Base-by-base conservation (phyloP, 1,139 yeast genomes). In the Saccharomyces hybrid region DNA sequence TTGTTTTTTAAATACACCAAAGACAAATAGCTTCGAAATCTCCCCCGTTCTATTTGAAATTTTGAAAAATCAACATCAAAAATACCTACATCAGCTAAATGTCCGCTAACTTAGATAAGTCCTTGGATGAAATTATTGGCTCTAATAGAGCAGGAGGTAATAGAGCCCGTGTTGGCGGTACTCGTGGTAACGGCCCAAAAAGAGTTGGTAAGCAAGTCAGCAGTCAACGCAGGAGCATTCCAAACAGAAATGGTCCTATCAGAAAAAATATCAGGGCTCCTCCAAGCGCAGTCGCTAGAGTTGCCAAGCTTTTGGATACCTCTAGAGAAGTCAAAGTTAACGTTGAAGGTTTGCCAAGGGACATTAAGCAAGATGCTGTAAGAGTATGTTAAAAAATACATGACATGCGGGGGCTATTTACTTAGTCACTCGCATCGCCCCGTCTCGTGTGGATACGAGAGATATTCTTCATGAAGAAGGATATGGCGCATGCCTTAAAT, bases 61-160 rank as follows among this genome's bases (percentile, higher is more conserved):
- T 27, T 26, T 47, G 13, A 23, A 46, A 30, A 51, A 51, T 28
- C 41, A 13, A 42, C 26, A 26, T 23, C 38, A 34, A 48, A 30
- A 38, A 51, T 28, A 31, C 47, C 31, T n/a, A 38, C 20, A 46
- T n/a, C 26, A 52, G 48, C 56, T 69, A 38, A 57, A 81, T 82
- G 86, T 80, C 86, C 63, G 75, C 84, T 63, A 79, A 86, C 68
- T 81, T 93, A 75, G 97, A 93, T 77, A 86, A 88, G 78, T 89
- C 98, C 54, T 83, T 93, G 70, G 99, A 93, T 77, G 98, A 91
- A 68, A 93, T 93, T 71, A 88, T 93, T 71, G 80, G 95, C 59
- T 75, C 88, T 61, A 56, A 58, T 56, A 64, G 60, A 58, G 77
- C 74, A 72, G 81, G 79, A 67, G 74, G 41, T 14, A 47, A 73